Evolutionary conservation across 2,329 filamentous ascomycete genomes (phyloP), one percentile per base, ranked within the genome.

Genomic region (Cladosporium phlei): DNA sequence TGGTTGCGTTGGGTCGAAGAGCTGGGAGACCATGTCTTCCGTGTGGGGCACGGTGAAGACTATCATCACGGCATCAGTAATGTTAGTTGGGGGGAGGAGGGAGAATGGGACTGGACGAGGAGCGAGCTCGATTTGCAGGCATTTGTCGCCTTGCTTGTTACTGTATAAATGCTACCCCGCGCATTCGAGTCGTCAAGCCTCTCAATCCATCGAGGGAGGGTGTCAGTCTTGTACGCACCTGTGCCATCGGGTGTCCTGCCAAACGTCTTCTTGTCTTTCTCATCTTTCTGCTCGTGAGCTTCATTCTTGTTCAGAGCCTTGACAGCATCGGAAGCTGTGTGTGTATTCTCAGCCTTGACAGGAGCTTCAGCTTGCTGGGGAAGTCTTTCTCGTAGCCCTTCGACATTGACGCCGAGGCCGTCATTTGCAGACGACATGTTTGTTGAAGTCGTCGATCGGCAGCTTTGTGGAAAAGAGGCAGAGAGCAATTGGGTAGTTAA

Each of bases 21-120:
- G 79, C 71, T 97, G 93, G 42, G 91, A 95, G 58, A 98, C 91
- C 93, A 98, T 97, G 71, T 98, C 93, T 75, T 96, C 89, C 47
- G 93, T 98, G 52, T 88, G 84, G 38, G 93, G 93, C 46, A 98
- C 93, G 49, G 88, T 85, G 65, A 98, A 98, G 60, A 95, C 93
- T 97, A 61, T 38, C 55, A 25, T 19, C 40, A 27, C 38, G 20
- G 34, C 43, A 59, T 63, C 55, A 63, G 59, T 53, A 48, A 17
- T 33, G 33, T 37, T 38, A 33, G 44, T 24, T 39, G 34, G 17
- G 21, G n/a, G n/a, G n/a, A n/a, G n/a, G n/a, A n/a, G 28, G 20
- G 21, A 28, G n/a, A 6, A 7, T 25, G 44, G 21, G 19, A 39
- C 11, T 8, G 25, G 28, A 25, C 25, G 21, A 12, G 21, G 14